A percentile compares a stretch with the other conserved stretches of the same genome.
phyloP scores from a whole-genome alignment of 2,329 filamentous ascomycete species.

The Coniochaeta pulveracea region DNA sequence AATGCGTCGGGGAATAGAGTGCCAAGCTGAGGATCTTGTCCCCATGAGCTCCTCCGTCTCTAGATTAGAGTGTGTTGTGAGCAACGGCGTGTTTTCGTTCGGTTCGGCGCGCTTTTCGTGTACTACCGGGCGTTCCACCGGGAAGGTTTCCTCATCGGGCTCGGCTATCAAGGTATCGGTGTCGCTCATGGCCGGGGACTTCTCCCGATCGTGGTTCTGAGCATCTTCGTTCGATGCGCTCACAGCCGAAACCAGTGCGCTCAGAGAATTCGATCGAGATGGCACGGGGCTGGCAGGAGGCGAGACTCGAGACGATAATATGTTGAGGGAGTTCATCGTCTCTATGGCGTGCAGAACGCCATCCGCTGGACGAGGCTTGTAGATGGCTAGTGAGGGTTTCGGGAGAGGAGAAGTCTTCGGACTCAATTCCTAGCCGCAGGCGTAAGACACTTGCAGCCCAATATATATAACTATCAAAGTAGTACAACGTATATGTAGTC shows the following conservation, averaged over 20 bases:
- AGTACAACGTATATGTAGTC: no score
- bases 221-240: constrained; percentile 25
- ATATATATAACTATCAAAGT: no score
- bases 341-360: constrained; percentile 36
- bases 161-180: constrained; percentile 20
- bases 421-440: no score
- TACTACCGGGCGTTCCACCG: constrained; percentile 16
- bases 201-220: constrained; percentile 18
- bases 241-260: constrained; percentile 36
- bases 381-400: constrained; percentile 5
- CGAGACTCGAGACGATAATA: constrained; percentile 75
- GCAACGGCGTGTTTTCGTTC: constrained; percentile 61
- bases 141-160: constrained; percentile 20
- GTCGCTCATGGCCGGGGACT: constrained; percentile 10
- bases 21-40: constrained; percentile 35
- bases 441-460: no score
- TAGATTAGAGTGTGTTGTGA: constrained; percentile 19
- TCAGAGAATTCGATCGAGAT: constrained; percentile 50
- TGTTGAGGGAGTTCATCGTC: constrained; percentile 95
- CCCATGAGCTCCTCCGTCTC: constrained; percentile 18
- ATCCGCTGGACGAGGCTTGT: constrained; percentile 29
- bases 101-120: constrained; percentile 11
- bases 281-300: constrained; percentile 44
- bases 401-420: no score
- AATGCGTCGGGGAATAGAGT: constrained; percentile 54